phyloP scores from a whole-genome alignment of 139 green algal species.

The Coelastrella sp. region DNA sequence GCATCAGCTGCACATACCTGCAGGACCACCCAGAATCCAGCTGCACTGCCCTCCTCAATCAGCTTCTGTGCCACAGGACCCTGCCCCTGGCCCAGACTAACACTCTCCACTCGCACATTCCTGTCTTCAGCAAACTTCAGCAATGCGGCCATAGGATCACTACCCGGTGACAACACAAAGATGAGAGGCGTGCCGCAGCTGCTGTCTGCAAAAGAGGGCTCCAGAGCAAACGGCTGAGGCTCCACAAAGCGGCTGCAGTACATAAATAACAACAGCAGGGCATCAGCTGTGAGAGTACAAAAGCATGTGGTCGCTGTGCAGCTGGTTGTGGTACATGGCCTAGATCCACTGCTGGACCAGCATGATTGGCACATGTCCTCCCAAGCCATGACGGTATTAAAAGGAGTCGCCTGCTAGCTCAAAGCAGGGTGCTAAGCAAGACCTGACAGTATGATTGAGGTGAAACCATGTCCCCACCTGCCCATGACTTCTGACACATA shows the following conservation, averaged over 20 bases:
- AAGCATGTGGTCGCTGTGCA: too few relatives aligned
- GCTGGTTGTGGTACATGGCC: too few relatives aligned
- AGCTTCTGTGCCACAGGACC: slow-evolving; percentile 76
- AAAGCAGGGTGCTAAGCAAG: too few relatives aligned
- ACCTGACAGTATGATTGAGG: too few relatives aligned
- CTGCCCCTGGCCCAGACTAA: slow-evolving; percentile 88
- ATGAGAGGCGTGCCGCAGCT: slow-evolving; percentile 83
- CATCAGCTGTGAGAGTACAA: not conserved
- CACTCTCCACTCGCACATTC: slow-evolving; percentile 72
- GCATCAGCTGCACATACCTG: slow-evolving; percentile 5
- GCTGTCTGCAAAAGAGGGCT: slow-evolving; percentile 83
- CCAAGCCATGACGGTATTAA: too few relatives aligned
- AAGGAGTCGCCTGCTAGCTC: too few relatives aligned
- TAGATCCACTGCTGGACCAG: too few relatives aligned
- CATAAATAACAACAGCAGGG: too few relatives aligned
- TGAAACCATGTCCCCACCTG: too few relatives aligned
- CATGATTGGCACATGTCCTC: not conserved
- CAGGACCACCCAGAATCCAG: slow-evolving; percentile 86
- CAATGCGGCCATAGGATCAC: slow-evolving; percentile 89
- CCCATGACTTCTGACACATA: slow-evolving; percentile 71
- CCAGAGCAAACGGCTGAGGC: slow-evolving; percentile 83
- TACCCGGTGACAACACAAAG: slow-evolving; percentile 91
- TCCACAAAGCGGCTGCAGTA: slow-evolving; percentile 79
- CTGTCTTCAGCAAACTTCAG: slow-evolving; percentile 85
- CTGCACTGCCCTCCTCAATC: slow-evolving; percentile 73